Evolutionary conservation across 2,329 filamentous ascomycete genomes (phyloP).

Genomic region (Claviceps fusiformis): DNA sequence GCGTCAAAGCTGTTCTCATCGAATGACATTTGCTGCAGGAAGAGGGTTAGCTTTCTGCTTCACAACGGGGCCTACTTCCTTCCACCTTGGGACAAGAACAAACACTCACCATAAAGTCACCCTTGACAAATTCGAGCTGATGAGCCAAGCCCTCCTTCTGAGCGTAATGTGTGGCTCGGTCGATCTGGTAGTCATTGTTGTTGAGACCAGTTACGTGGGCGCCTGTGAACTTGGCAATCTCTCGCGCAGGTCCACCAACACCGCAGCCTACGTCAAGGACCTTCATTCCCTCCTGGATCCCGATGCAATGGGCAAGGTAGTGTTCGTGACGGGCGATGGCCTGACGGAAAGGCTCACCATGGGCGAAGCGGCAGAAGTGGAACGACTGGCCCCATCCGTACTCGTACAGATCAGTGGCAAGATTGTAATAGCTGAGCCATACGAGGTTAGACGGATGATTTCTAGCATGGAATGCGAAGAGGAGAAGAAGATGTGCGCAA

Average conservation of each 20-base stretch:
- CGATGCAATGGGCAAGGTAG: conserved; percentile 84
- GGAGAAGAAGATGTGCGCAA: conserved; percentile 9
- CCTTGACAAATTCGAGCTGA: conserved; percentile 80
- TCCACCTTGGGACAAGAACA: neutral
- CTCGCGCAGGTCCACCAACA: conserved; percentile 85
- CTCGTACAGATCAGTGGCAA: conserved; percentile 93
- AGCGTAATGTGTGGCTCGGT: conserved; percentile 79
- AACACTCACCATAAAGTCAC: conserved; percentile 73
- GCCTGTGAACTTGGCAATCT: conserved; percentile 92
- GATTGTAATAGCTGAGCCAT: conserved; percentile 69
- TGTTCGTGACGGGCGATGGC: conserved; percentile 95
- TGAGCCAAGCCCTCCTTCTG: conserved; percentile 64
- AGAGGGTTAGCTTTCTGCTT: neutral
- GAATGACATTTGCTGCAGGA: conserved; percentile 62
- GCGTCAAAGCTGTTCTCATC: conserved; percentile 85
- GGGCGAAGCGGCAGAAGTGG: conserved; percentile 91
- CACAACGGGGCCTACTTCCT: neutral
- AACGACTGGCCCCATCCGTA: conserved; percentile 94
- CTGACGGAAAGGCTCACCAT: conserved; percentile 76
- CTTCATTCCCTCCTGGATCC: conserved; percentile 72
- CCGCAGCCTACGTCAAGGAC: conserved; percentile 95
- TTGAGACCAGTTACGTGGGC: conserved; percentile 84
- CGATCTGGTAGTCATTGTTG: conserved; percentile 99
- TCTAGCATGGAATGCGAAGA: too few species aligned
- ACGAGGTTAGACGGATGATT: conserved; percentile 9